Conservation (phyloP, 2,329 filamentous ascomycete species). For the Fusarium goolgardi region DNA sequence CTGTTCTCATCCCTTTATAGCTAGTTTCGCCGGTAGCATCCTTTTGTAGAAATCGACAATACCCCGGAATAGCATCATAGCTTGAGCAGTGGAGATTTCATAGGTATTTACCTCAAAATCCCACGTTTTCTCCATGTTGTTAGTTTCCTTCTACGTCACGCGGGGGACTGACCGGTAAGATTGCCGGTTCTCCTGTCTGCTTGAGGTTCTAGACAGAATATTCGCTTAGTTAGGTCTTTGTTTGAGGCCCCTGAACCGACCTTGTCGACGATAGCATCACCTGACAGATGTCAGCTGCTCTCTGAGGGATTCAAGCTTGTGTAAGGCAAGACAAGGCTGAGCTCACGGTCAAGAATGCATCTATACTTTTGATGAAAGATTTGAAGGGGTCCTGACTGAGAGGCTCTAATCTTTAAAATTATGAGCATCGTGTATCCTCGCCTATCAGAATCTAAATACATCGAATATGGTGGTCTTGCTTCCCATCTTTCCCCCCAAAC, state of each 20-base stretch:
- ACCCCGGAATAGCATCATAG: slow-evolving; percentile 37
- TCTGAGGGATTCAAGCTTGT: not conserved
- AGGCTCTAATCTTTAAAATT: not conserved
- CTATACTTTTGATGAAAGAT: not conserved
- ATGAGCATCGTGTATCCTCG: not conserved
- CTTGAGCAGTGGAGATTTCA: slow-evolving; percentile 36
- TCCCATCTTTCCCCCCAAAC: slow-evolving; percentile 15
- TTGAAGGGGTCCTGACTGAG: not conserved
- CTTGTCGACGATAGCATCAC: slow-evolving; percentile 9
- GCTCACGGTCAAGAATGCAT: not conserved
- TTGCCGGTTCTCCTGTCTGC: slow-evolving; percentile 5
- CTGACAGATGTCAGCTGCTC: slow-evolving; percentile 1
- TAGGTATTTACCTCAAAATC: slow-evolving; percentile 20
- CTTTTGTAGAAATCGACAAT: not conserved
- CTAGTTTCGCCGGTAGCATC: slow-evolving; percentile 42
- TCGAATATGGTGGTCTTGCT: not conserved
- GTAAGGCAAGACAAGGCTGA: not conserved
- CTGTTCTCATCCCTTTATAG: not conserved
- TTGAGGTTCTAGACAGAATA: slow-evolving; percentile 19
- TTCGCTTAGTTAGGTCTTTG: not conserved
- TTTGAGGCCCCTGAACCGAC: not conserved
- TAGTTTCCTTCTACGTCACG: slow-evolving; percentile 42
- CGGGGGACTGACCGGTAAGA: slow-evolving; percentile 27
- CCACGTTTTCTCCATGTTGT: slow-evolving; percentile 38
- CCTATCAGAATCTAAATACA: slow-evolving; percentile 4